Evolutionary conservation across 1,139 yeast species (phyloP), one percentile per base, ranked within the genome.

Genomic region (Debaryomycetaceae sp.): DNA sequence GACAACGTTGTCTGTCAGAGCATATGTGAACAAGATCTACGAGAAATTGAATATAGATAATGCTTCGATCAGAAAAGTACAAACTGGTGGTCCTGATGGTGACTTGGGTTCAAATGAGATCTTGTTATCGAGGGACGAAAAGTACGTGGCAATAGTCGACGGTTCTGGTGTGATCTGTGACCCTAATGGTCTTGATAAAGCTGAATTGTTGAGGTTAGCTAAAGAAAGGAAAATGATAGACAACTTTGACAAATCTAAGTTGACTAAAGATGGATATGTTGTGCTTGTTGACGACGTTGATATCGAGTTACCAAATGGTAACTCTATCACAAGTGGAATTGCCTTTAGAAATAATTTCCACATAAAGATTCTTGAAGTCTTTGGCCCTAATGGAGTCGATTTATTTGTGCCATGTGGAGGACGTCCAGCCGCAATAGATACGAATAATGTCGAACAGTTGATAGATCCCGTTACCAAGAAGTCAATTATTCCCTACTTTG

Each of bases 51-150:
- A 65, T 33, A 70, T 91, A 47, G 79, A 83, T 49, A 67, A 78
- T 45, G 67, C 77, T 30, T 58, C 58, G 34, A 77, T 91, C 44
- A 76, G 75, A 55, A 92, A 92, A 67, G 73, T 92, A 59, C 98
- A 92, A 71, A 92, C 98, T 42, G 98, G 98, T 67, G 98, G 98
- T 35, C 98, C 98, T 47, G 98, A 92, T 67, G 98, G 98, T 57
- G 98, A 92, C 65, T 76, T 92, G 56, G 98, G 98, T 30, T 87
- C 96, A 37, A 91, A 91, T 62, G 98, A 92, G 69, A 92, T 92
- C 55, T 73, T 87, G 52, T 75, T 91, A 46, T 87, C 97, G 4
- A 68, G 83, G 41, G 77, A 82, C 42, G 98, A 92, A 67, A 76
- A 71, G 41, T 92, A 92, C 59, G 84, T 89, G 50, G 96, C 89